Evolutionary conservation across 2,329 filamentous ascomycete genomes (phyloP).

Genomic region (Stylonectria norvegica): DNA sequence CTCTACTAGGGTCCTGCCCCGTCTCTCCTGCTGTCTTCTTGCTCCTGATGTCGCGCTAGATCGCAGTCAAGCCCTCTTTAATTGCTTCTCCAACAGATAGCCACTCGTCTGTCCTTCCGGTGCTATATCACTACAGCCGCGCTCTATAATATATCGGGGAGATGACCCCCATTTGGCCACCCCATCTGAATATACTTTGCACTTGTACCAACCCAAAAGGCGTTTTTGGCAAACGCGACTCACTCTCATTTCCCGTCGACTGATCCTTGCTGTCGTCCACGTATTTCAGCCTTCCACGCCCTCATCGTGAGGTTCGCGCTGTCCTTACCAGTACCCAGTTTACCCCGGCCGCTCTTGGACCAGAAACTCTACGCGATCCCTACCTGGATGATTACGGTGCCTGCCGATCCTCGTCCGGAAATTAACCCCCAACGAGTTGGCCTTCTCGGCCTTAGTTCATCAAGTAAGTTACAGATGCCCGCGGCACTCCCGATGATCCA

Average conservation of each 20-base stretch:
- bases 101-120: conserved; percentile 26
- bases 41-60: conserved; percentile 24
- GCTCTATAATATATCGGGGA: conserved; percentile 22
- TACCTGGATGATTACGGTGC: conserved; percentile 22
- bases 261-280: conserved; percentile 11
- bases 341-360: conserved; percentile 17
- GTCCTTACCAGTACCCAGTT: conserved; percentile 17
- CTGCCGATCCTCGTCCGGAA: conserved; percentile 25
- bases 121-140: conserved; percentile 16
- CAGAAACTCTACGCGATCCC: conserved; percentile 20
- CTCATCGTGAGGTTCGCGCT: conserved; percentile 17
- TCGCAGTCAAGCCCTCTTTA: conserved; percentile 23
- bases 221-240: conserved; percentile 13
- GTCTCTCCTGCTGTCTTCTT: conserved; percentile 22
- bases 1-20: conserved; percentile 29
- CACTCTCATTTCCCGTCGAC: conserved; percentile 21
- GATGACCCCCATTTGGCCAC: conserved; percentile 15
- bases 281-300: conserved; percentile 9
- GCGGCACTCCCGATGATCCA: conserved; percentile 32
- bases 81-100: conserved; percentile 20
- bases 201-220: too few species aligned
- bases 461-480: conserved; percentile 28
- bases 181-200: too few species aligned
- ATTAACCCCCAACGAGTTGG: conserved; percentile 29
- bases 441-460: conserved; percentile 29